Evolutionary conservation across 1,139 yeast genomes (phyloP).

Genomic region (Pichia sp.): DNA sequence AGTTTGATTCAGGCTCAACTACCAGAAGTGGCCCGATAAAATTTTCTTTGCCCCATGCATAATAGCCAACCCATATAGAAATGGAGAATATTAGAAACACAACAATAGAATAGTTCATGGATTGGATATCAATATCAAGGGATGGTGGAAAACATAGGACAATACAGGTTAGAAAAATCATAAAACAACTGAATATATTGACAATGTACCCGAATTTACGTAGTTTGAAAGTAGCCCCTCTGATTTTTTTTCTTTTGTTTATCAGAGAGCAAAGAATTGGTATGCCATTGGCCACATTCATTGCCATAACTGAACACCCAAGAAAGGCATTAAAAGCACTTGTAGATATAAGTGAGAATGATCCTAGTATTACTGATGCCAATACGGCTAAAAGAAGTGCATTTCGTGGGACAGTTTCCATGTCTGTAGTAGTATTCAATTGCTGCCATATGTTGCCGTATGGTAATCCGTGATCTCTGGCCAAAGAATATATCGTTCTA

Average conservation of each 20-base stretch:
- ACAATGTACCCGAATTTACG: conserved; percentile 62
- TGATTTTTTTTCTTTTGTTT: conserved; percentile 56
- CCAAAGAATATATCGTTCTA: conserved; percentile 79
- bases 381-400: conserved; percentile 68
- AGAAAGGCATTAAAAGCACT: conserved; percentile 82
- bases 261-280: conserved; percentile 64
- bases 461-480: conserved; percentile 87
- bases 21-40: conserved; percentile 53
- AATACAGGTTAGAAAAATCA: conserved; percentile 58
- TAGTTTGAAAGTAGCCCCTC: conserved; percentile 69
- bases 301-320: conserved; percentile 78
- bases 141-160: conserved; percentile 73
- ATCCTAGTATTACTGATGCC: conserved; percentile 56
- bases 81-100: conserved; percentile 50
- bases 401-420: conserved; percentile 61
- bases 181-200: conserved; percentile 54
- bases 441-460: conserved; percentile 59
- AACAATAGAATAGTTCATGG: conserved; percentile 73
- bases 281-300: conserved; percentile 72
- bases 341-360: conserved; percentile 62
- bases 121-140: conserved; percentile 53
- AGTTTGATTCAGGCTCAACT: conserved; percentile 2
- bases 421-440: conserved; percentile 53
- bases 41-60: conserved; percentile 54
- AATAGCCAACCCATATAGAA: conserved; percentile 48